Evolutionary conservation across 1,139 yeast species (phyloP).

Genomic region (Suhomyces anneliseae): DNA sequence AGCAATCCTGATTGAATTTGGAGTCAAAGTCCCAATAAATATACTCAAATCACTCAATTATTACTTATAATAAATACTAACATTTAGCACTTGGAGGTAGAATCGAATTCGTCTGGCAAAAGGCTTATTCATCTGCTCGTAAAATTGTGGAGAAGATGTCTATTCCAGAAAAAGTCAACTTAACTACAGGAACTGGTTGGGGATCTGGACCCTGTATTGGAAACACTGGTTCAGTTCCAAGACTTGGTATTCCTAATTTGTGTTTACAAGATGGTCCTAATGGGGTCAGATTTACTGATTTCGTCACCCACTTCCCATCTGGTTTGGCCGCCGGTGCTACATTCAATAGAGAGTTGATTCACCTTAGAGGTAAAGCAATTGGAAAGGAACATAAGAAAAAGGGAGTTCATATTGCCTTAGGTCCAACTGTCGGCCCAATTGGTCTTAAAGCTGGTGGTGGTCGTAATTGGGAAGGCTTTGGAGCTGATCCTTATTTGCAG

Average conservation of each 20-base stretch:
- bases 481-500: constrained; percentile 62
- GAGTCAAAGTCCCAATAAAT: no score
- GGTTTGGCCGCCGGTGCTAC: constrained; percentile 62
- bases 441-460: constrained; percentile 66
- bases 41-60: not conserved
- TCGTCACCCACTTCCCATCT: constrained; percentile 57
- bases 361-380: constrained; percentile 55
- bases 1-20: no score
- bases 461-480: constrained; percentile 67
- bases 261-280: constrained; percentile 68
- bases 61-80: constrained; percentile 5
- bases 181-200: constrained; percentile 70
- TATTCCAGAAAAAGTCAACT: constrained; percentile 57
- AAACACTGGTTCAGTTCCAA: constrained; percentile 59
- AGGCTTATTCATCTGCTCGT: constrained; percentile 56
- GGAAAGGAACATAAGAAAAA: constrained; percentile 56
- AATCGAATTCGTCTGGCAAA: constrained; percentile 51
- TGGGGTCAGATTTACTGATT: constrained; percentile 61
- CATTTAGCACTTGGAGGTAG: constrained; percentile 42
- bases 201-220: constrained; percentile 66
- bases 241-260: constrained; percentile 56
- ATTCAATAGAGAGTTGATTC: constrained; percentile 53
- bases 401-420: constrained; percentile 62
- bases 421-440: constrained; percentile 65
- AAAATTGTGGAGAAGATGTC: constrained; percentile 55